Conservation (phyloP, 306 rosid genomes). For the Fragaria nilgerrensis region DNA sequence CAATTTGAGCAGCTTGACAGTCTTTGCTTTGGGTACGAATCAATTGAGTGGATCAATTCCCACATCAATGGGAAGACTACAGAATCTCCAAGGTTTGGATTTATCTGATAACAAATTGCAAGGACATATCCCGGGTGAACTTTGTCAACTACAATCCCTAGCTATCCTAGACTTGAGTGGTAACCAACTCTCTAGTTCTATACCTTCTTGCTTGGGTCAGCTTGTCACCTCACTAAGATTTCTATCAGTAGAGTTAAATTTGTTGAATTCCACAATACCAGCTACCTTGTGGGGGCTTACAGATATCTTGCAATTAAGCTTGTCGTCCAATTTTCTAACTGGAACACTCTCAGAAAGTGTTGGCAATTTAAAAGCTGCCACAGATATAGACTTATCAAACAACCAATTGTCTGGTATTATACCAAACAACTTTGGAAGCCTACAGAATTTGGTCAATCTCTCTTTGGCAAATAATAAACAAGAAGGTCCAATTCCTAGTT, state of each 20-base stretch:
- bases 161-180: fast-evolving
- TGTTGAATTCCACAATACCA: slow-evolving; percentile 4
- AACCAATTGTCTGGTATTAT: not conserved
- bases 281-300: not conserved
- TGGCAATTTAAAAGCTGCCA: not conserved
- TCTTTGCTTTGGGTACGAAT: fast-evolving
- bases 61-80: not conserved
- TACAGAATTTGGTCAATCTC: not conserved
- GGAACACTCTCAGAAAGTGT: not conserved
- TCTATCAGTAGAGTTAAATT: not conserved
- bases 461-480: not conserved
- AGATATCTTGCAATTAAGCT: not conserved
- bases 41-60: slow-evolving; percentile 6
- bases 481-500: slow-evolving; percentile 18
- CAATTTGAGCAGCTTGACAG: not conserved
- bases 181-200: not conserved
- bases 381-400: not conserved
- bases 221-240: not conserved
- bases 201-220: slow-evolving; percentile 4
- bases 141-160: not conserved
- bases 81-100: not conserved
- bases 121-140: not conserved
- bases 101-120: not conserved
- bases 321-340: slow-evolving; percentile 9
- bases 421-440: not conserved